Evolutionary conservation across 495 filamentous ascomycete species (phyloP).

Genomic region (Aspergillus ostianus): DNA sequence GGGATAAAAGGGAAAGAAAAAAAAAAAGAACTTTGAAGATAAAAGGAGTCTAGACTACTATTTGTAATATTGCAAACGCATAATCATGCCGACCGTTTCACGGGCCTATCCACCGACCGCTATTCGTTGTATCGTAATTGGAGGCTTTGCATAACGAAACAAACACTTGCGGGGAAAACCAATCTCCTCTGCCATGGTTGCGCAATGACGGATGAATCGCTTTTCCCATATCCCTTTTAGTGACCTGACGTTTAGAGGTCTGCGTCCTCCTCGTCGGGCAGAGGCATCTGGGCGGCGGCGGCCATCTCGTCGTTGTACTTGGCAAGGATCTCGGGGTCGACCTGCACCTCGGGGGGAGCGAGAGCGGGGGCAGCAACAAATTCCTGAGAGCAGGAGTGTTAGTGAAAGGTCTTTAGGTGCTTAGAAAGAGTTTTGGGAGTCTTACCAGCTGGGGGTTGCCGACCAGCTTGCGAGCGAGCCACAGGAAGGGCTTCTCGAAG

Average conservation of each 20-base stretch:
- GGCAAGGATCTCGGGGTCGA: constrained; percentile 77
- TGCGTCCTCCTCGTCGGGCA: constrained; percentile 94
- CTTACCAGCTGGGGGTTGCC: constrained; percentile 87
- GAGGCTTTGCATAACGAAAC: constrained; percentile 27
- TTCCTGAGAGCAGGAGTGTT: constrained; percentile 57
- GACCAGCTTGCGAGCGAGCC: constrained; percentile 97
- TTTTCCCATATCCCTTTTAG: constrained; percentile 11
- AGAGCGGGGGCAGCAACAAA: constrained; percentile 95
- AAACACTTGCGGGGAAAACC: constrained; percentile 2
- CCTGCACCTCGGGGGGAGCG: constrained; percentile 84
- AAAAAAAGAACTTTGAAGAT: constrained; percentile 33
- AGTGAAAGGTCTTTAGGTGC: neutral
- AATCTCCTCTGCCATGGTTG: neutral
- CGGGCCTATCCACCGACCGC: constrained; percentile 38
- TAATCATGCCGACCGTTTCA: constrained; percentile 41
- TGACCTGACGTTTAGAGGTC: constrained; percentile 53
- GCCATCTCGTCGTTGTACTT: constrained; percentile 88
- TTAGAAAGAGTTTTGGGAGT: constrained; percentile 12
- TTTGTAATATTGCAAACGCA: constrained; percentile 38
- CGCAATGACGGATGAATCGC: neutral
- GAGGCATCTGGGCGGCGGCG: constrained; percentile 74
- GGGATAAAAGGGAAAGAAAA: constrained; percentile 3
- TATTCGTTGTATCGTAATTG: constrained; percentile 47
- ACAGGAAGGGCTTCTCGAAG: constrained; percentile 99
- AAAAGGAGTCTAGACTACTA: constrained; percentile 48